These are phyloP conservation scores for Cryptosporidium sp. DNA, from an alignment of 169 alveolate species.

Conservation along the genomic window DNA sequence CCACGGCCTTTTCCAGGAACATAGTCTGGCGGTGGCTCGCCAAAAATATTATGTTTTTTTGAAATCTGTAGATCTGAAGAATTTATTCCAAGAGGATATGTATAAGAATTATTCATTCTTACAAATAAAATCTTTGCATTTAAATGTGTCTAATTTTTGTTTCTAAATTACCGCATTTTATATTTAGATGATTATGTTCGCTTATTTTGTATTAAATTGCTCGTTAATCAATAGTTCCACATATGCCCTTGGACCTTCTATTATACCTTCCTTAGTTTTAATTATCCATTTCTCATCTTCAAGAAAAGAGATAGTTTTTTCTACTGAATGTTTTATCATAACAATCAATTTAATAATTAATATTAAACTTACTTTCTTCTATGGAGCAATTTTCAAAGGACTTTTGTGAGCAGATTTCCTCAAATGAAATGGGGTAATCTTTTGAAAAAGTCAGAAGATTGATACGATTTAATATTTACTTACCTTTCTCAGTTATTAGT, in stretches of 20 bases:
- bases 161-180: neutral
- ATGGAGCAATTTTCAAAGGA: neutral
- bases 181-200: neutral
- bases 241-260: constrained; percentile 70
- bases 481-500: constrained; percentile 28
- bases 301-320: constrained; percentile 23
- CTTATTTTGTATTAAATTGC: neutral
- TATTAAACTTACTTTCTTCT: constrained; percentile 34
- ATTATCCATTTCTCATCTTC: constrained; percentile 49
- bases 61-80: neutral
- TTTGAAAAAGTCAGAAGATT: neutral
- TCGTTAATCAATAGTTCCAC: constrained; percentile 10
- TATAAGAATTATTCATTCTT: constrained; percentile 12
- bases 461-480: neutral
- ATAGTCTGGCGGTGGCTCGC: constrained; percentile 97
- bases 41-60: constrained; percentile 81
- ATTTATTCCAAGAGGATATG: constrained; percentile 32
- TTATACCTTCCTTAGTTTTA: constrained; percentile 19
- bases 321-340: neutral
- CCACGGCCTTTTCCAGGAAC: constrained; percentile 97
- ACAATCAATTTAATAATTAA: neutral
- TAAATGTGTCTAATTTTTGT: constrained; percentile 12
- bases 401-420: constrained; percentile 8
- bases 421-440: constrained; percentile 39
- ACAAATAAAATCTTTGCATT: neutral